These are phyloP conservation scores for Endocalyx cinctus DNA, from an alignment of 2,329 filamentous ascomycete species.

Conservation along the genomic window DNA sequence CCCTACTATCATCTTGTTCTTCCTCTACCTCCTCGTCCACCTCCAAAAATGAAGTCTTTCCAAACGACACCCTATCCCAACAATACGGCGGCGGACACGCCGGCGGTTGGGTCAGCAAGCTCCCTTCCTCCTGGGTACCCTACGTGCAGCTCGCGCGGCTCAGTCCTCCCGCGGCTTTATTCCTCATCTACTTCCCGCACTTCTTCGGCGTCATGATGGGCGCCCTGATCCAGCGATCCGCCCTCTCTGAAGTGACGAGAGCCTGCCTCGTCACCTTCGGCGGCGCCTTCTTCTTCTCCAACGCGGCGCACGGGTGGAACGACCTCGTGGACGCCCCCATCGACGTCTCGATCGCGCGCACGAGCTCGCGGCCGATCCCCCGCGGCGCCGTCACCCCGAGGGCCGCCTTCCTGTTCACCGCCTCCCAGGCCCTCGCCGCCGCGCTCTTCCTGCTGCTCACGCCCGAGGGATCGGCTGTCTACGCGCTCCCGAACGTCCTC, in stretches of 20 bases:
- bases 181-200: conserved; percentile 30
- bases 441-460: conserved; percentile 19
- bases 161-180: conserved; percentile 25
- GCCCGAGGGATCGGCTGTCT: conserved; percentile 16
- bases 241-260: conserved; percentile 13
- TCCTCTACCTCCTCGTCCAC: too few species aligned
- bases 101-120: conserved; percentile 24
- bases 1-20: too few species aligned
- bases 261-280: conserved; percentile 14
- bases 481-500: conserved; percentile 22
- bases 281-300: conserved; percentile 28
- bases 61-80: conserved; percentile 15
- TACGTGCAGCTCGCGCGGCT: conserved; percentile 29
- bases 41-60: too few species aligned
- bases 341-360: conserved; percentile 26
- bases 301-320: conserved; percentile 31
- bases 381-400: conserved; percentile 26
- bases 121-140: conserved; percentile 28
- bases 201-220: conserved; percentile 27
- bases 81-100: conserved; percentile 29
- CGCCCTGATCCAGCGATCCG: conserved; percentile 14
- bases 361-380: conserved; percentile 27
- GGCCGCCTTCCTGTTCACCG: conserved; percentile 26
- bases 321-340: conserved; percentile 30
- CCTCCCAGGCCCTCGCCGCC: conserved; percentile 19